Conservation (phyloP, 2,329 filamentous ascomycete genomes). For the Monosporascus sp. region DNA sequence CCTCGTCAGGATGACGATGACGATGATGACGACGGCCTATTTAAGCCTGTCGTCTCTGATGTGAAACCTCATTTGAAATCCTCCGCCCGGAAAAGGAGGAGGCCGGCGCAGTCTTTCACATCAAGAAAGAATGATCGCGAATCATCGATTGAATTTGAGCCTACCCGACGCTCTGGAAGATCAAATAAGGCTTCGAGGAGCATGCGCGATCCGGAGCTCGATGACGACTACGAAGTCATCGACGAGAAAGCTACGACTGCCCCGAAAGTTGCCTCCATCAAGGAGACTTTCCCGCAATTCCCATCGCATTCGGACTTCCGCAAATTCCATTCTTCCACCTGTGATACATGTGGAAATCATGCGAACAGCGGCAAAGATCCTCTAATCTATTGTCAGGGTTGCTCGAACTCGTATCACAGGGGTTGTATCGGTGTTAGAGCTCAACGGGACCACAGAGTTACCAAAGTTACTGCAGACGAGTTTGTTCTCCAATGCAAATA, state of each 20-base stretch:
- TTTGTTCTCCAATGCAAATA: conserved; percentile 89
- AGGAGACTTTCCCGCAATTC: conserved; percentile 66
- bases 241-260: conserved; percentile 39
- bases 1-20: conserved; percentile 14
- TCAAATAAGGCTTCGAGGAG: conserved; percentile 36
- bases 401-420: conserved; percentile 78
- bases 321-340: conserved; percentile 62
- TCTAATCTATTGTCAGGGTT: conserved; percentile 87
- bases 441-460: conserved; percentile 78
- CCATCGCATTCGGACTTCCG: conserved; percentile 61
- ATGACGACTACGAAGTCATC: conserved; percentile 53
- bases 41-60: conserved; percentile 23
- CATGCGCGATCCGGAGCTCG: conserved; percentile 49
- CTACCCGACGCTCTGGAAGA: conserved; percentile 43
- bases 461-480: conserved; percentile 69
- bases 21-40: conserved; percentile 8
- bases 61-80: conserved; percentile 13
- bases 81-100: conserved; percentile 14
- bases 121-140: conserved; percentile 15
- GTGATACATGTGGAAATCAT: conserved; percentile 63
- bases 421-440: conserved; percentile 71
- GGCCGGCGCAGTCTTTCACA: conserved; percentile 14
- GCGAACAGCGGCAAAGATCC: conserved; percentile 56
- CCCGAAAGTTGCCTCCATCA: conserved; percentile 58
- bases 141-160: conserved; percentile 50